Percentiles rank a stretch among this genome's conserved stretches.
Evolutionary conservation across 73 alveolate genomes (phyloP).

Genomic region (Uronychia binucleata): DNA sequence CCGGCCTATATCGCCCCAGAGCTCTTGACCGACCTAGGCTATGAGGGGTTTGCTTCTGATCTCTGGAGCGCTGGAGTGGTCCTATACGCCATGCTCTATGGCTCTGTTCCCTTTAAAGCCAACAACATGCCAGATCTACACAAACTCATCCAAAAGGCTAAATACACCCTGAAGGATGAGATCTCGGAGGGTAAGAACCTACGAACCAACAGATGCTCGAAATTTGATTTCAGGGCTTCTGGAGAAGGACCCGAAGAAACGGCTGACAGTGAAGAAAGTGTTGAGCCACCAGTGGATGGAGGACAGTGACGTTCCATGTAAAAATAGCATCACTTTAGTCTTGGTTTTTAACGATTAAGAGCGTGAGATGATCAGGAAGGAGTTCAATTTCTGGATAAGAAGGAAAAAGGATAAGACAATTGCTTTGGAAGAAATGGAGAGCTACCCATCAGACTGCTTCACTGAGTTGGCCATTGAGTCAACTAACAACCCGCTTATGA

Average conservation of each 20-base stretch:
- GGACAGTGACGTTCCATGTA: constrained; percentile 24
- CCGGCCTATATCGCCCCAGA: constrained; percentile 89
- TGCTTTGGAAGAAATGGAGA: constrained; percentile 3
- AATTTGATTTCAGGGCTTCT: constrained; percentile 61
- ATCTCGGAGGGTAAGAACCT: constrained; percentile 45
- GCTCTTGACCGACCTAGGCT: constrained; percentile 68
- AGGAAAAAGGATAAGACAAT: constrained; percentile 18
- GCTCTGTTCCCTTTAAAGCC: constrained; percentile 86
- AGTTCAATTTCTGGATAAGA: constrained; percentile 29
- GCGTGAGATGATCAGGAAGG: constrained; percentile 18
- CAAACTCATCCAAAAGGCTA: constrained; percentile 58
- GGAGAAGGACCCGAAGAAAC: constrained; percentile 72
- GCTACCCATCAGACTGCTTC: constrained; percentile 47
- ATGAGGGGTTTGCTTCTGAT: constrained; percentile 74
- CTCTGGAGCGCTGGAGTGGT: constrained; percentile 88
- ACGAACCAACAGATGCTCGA: constrained; percentile 53
- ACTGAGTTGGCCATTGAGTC: constrained; percentile 42
- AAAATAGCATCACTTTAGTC: neutral
- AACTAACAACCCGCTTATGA: constrained; percentile 24
- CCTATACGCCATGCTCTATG: constrained; percentile 83
- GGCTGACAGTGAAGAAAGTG: constrained; percentile 69
- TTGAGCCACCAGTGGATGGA: constrained; percentile 79
- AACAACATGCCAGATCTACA: constrained; percentile 73
- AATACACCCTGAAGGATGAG: constrained; percentile 63
- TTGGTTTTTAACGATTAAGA: constrained; percentile 31